Base-by-base conservation (phyloP, 106 monocot genomes). In the Platanthera zijinensis region DNA sequence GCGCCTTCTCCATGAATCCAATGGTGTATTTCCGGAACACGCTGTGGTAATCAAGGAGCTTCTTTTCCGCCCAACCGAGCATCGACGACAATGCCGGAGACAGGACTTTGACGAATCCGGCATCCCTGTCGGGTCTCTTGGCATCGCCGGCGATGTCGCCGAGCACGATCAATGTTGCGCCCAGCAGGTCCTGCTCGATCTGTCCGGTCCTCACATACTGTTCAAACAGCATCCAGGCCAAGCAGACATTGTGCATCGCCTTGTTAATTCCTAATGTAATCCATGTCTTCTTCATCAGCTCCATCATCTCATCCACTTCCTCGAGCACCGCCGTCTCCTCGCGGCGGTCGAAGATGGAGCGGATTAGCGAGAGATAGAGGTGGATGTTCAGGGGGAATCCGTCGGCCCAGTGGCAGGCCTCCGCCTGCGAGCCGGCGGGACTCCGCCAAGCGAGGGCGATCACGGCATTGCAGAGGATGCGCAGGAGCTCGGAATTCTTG, bases 211-310 rank as follows among this genome's bases (percentile, higher is more conserved):
- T 67, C 13, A 86, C 80, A 68, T 86, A 89, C 51, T 86, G 86
- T 57, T 89, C 76, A 51, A 89, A 86, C 0, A 89, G 77, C 18
- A 68, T 77, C 89, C 86, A 89, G 2, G 89, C 56, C 75, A 89
- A 76, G 77, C 89, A 84, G n/a, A 86, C 77, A 56, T 86, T 82
- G 74, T 89, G 89, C 10, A 82, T 69, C 80, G 76, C 52, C 70
- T 78, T 78, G 54, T 83, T 84, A 19, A 87, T 76, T 13, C 87
- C 87, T 17, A 87, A 25, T 21, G 61, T 67, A 2, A 69, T 2
- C 87, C 87, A 87, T 14, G 87, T 84, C 79, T 74, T 87, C 70
- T 77, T 82, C 74, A 87, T 79, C 21, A 87, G 76, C 87, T 87
- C 87, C 0, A 87, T 39, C 11, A 87, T 51, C 74, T 87, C 84